phyloP scores from a whole-genome alignment of 345 rosid species.

The Hibiscus syriacus region DNA sequence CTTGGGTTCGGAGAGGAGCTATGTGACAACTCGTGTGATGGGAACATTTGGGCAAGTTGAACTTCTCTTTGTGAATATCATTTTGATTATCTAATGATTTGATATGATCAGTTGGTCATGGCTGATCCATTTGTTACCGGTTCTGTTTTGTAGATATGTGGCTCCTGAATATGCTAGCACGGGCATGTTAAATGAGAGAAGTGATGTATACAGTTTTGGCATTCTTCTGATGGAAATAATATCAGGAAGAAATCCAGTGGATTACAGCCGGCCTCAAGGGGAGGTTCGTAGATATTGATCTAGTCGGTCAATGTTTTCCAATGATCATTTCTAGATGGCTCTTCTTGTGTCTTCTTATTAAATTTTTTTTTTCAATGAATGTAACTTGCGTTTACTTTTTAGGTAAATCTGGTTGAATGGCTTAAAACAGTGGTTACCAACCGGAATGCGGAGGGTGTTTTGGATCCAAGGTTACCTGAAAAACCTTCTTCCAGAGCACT shows the following conservation, averaged over 20 bases:
- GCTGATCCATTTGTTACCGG: not conserved
- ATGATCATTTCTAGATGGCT: not conserved
- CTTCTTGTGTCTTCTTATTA: not conserved
- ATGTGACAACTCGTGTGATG: constrained; percentile 95
- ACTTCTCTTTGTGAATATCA: not conserved
- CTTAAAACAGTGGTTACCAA: constrained; percentile 79
- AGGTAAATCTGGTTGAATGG: constrained; percentile 96
- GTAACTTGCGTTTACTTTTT: constrained; percentile 14
- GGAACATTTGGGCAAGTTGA: constrained; percentile 79
- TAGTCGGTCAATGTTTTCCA: not conserved
- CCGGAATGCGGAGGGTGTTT: constrained; percentile 71
- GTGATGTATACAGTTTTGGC: constrained; percentile 92
- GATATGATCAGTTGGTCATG: not conserved
- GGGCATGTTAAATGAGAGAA: constrained; percentile 94
- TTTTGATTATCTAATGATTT: not conserved
- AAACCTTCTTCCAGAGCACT: constrained; percentile 77
- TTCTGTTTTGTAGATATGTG: constrained; percentile 51
- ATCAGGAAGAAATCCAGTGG: constrained; percentile 91
- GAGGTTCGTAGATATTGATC: constrained; percentile 39
- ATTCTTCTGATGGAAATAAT: constrained; percentile 89
- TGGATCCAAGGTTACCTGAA: constrained; percentile 70
- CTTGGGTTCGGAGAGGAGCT: constrained; percentile 73
- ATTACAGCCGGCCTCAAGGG: constrained; percentile 76
- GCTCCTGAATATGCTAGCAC: constrained; percentile 99
- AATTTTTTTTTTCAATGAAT: not conserved